These are phyloP conservation scores for Aspergillus amoenus DNA, from an alignment of 2,329 filamentous ascomycete species.

Conservation along the genomic window DNA sequence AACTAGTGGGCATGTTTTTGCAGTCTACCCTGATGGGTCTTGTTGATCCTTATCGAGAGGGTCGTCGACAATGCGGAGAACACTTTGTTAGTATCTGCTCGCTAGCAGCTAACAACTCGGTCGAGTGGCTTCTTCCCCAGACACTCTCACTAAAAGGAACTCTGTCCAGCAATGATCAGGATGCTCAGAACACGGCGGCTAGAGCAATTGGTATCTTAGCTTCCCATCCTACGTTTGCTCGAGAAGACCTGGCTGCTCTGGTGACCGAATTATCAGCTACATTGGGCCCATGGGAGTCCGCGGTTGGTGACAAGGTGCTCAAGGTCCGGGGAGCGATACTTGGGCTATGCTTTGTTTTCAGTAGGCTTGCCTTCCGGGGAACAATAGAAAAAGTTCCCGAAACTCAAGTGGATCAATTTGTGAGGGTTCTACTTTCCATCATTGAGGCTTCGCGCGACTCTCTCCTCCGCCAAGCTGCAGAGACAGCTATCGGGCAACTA, in stretches of 20 bases:
- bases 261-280: conserved; percentile 50
- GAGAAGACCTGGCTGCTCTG: conserved; percentile 42
- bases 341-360: conserved; percentile 58
- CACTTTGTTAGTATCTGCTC: conserved; percentile 57
- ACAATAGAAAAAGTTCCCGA: conserved; percentile 32
- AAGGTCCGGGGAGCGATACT: conserved; percentile 62
- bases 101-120: conserved; percentile 52
- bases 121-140: conserved; percentile 52
- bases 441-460: conserved; percentile 56
- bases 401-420: conserved; percentile 42
- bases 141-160: conserved; percentile 57
- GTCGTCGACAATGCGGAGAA: conserved; percentile 46
- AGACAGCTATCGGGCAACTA: conserved; percentile 60
- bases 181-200: conserved; percentile 65
- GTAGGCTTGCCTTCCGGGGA: conserved; percentile 55
- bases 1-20: conserved; percentile 43
- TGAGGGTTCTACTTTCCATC: conserved; percentile 51
- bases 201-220: conserved; percentile 74
- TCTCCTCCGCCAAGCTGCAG: conserved; percentile 57
- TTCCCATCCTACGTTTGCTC: conserved; percentile 56
- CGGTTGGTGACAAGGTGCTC: conserved; percentile 60
- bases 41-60: conserved; percentile 38
- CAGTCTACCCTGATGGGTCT: conserved; percentile 47
- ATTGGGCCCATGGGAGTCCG: conserved; percentile 54
- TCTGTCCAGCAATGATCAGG: conserved; percentile 70